A percentile compares a stretch with the other conserved stretches of the same genome.
phyloP scores from a whole-genome alignment of 257 asterid genomes.

The Przewalskia tangutica region DNA sequence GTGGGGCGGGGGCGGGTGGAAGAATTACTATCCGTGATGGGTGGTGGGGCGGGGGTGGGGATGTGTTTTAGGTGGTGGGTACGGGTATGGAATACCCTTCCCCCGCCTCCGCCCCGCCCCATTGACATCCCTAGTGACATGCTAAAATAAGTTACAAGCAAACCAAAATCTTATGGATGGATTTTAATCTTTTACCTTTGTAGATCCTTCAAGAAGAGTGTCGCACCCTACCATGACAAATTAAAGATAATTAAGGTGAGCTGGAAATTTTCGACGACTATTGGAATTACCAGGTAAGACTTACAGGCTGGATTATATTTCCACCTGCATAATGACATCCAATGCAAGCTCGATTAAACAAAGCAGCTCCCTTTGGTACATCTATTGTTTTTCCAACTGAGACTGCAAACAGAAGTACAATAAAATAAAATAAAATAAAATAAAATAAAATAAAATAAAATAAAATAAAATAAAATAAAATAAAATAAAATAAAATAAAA shows the following conservation, averaged over 20 bases:
- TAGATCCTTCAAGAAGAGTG: slow-evolving; percentile 69
- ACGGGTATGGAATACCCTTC: too few species aligned
- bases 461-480: too few species aligned
- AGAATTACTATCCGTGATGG: too few species aligned
- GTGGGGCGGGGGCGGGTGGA: too few species aligned
- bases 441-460: too few species aligned
- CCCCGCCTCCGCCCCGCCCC: too few species aligned
- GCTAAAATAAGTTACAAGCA: background rate
- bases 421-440: slow-evolving; percentile 1
- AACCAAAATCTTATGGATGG: background rate
- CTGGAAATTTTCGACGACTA: background rate
- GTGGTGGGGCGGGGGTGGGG: too few species aligned
- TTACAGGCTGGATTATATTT: slow-evolving; percentile 89
- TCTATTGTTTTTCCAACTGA: slow-evolving; percentile 47
- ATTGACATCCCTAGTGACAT: too few species aligned
- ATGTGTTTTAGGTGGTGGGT: too few species aligned
- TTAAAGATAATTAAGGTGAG: slow-evolving; percentile 9
- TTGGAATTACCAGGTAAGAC: slow-evolving; percentile 16
- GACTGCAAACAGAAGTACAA: slow-evolving; percentile 20
- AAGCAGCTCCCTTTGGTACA: slow-evolving; percentile 48
- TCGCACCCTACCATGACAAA: slow-evolving; percentile 60
- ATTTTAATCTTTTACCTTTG: slow-evolving; percentile 38
- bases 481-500: background rate
- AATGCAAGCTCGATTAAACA: slow-evolving; percentile 70
- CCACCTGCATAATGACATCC: slow-evolving; percentile 95